Conservation (phyloP, 495 filamentous ascomycete species). For the Eremomyces bilateralis region DNA sequence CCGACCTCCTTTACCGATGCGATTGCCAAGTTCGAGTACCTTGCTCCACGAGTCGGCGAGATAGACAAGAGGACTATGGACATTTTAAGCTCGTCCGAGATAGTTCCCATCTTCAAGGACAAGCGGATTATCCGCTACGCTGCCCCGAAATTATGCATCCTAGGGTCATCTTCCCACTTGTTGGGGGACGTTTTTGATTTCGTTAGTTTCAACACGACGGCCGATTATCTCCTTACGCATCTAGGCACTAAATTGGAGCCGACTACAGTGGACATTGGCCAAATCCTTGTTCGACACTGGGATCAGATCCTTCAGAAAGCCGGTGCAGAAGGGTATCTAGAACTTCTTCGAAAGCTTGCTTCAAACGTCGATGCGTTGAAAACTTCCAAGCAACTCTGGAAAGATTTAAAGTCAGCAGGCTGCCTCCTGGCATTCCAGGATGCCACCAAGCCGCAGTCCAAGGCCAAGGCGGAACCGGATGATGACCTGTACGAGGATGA, state of each 20-base stretch:
- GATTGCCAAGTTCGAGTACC: conserved; percentile 52
- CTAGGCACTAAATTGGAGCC: conserved; percentile 83
- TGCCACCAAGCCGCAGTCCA: conserved; percentile 12
- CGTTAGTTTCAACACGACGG: conserved; percentile 73
- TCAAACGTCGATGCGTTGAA: conserved; percentile 45
- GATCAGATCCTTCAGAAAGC: conserved; percentile 55
- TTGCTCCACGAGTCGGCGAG: conserved; percentile 53
- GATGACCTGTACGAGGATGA: conserved; percentile 39
- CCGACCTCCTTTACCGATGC: conserved; percentile 36
- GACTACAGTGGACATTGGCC: conserved; percentile 61
- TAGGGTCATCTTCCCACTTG: conserved; percentile 32
- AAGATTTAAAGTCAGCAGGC: conserved; percentile 47
- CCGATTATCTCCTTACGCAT: conserved; percentile 68
- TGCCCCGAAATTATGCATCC: conserved; percentile 47
- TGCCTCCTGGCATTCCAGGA: conserved; percentile 48
- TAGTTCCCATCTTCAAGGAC: conserved; percentile 39
- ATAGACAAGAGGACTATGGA: conserved; percentile 37
- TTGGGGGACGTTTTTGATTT: conserved; percentile 91
- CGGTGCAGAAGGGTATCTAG: conserved; percentile 65
- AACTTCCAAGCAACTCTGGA: conserved; percentile 55
- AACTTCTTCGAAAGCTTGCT: conserved; percentile 53
- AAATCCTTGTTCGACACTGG: conserved; percentile 56
- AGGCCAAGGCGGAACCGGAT: conserved; percentile 19
- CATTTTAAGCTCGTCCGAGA: conserved; percentile 34
- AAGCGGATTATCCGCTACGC: conserved; percentile 23